These are phyloP conservation scores for Dissoconium aciculare DNA, from an alignment of 2,329 filamentous ascomycete species.

Conservation along the genomic window DNA sequence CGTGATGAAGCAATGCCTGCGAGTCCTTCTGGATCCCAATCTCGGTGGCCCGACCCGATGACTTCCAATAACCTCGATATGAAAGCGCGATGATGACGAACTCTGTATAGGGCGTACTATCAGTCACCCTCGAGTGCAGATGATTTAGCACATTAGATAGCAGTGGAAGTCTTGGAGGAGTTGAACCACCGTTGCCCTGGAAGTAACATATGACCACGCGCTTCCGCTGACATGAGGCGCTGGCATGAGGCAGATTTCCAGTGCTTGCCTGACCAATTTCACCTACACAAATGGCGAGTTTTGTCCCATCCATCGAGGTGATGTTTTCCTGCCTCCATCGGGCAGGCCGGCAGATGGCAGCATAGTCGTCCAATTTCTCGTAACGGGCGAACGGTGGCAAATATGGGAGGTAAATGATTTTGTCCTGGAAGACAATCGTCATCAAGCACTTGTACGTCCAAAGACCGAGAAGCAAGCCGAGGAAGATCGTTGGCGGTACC, in stretches of 20 bases:
- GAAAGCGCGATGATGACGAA: constrained; percentile 35
- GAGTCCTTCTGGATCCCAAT: constrained; percentile 55
- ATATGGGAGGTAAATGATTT: constrained; percentile 68
- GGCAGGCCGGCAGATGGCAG: constrained; percentile 44
- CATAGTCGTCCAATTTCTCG: constrained; percentile 53
- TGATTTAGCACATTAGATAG: constrained; percentile 33
- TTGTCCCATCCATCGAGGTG: constrained; percentile 48
- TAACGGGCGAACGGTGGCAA: constrained; percentile 53
- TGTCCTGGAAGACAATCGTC: constrained; percentile 65
- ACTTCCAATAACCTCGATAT: constrained; percentile 66
- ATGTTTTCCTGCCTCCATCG: constrained; percentile 51
- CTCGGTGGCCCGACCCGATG: constrained; percentile 55
- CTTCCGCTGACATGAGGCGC: constrained; percentile 5
- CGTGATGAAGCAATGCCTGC: constrained; percentile 48
- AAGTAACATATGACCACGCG: constrained; percentile 34
- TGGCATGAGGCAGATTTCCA: too few relatives aligned
- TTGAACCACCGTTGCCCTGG: constrained; percentile 34
- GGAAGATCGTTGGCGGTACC: constrained; percentile 53
- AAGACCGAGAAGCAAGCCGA: constrained; percentile 48
- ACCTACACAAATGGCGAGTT: constrained; percentile 45
- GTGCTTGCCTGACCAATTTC: too few relatives aligned
- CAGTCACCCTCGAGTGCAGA: constrained; percentile 18
- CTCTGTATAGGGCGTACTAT: constrained; percentile 6
- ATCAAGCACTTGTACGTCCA: constrained; percentile 54
- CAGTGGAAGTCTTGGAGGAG: constrained; percentile 33